A percentile compares a stretch with the other conserved stretches of the same genome.
These are phyloP conservation scores for Funneliformis caledonium DNA, from an alignment of 371 early-diverging fungal genomes.

Conservation along the genomic window DNA sequence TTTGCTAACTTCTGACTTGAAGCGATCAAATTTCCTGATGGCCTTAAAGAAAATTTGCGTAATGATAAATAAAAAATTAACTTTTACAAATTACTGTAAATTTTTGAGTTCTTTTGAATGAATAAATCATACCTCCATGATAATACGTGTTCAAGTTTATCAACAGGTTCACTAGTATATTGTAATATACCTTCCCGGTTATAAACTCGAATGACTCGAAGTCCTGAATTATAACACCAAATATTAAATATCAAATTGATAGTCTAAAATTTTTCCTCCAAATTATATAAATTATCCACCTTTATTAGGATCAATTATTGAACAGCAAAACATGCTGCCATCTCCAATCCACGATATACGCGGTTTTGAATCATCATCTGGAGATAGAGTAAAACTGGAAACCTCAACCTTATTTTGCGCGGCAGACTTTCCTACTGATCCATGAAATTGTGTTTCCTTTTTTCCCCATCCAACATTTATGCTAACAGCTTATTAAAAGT, in stretches of 20 bases:
- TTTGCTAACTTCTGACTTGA: constrained; percentile 82
- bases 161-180: constrained; percentile 81
- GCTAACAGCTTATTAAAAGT: constrained; percentile 56
- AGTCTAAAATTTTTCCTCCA: background rate
- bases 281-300: constrained; percentile 46
- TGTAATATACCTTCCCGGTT: constrained; percentile 86
- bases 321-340: constrained; percentile 78
- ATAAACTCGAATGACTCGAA: constrained; percentile 79
- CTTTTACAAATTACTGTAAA: background rate
- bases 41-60: constrained; percentile 52
- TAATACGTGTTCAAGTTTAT: constrained; percentile 80
- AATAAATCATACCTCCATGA: constrained; percentile 66
- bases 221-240: constrained; percentile 44
- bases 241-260: background rate
- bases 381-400: constrained; percentile 58
- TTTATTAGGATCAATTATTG: constrained; percentile 64
- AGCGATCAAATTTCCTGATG: constrained; percentile 88
- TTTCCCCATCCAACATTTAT: constrained; percentile 96
- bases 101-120: background rate
- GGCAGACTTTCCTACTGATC: constrained; percentile 85
- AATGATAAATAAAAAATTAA: background rate
- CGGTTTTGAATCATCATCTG: constrained; percentile 77
- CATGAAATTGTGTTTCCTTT: constrained; percentile 98
- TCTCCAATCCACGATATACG: constrained; percentile 93
- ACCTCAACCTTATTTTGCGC: constrained; percentile 64